These are phyloP conservation scores for Schizophyllum amplum DNA, from an alignment of 1,284 basidiomycete species.

Conservation along the genomic window DNA sequence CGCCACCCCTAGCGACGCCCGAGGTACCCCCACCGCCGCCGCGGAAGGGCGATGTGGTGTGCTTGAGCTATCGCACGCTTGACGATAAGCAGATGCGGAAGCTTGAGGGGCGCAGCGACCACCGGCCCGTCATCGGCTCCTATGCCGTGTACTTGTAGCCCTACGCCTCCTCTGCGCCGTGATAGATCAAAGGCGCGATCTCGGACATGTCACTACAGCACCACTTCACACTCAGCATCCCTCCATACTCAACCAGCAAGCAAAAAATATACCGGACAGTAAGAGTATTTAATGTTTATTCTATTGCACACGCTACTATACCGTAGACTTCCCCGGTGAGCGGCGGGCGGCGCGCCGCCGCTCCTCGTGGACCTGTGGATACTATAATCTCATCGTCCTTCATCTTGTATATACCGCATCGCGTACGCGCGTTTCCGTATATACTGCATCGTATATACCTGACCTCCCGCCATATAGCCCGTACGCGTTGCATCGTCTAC, in stretches of 20 bases:
- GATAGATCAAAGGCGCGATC: no score
- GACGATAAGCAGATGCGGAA: constrained; percentile 71
- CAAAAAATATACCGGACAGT: no score
- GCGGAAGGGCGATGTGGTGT: constrained; percentile 55
- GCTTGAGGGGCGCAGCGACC: constrained; percentile 72
- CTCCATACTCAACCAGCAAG: no score
- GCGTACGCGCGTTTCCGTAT: not conserved
- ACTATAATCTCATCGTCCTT: not conserved
- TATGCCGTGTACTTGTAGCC: constrained; percentile 49
- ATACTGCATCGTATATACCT: not conserved
- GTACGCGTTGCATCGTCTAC: not conserved
- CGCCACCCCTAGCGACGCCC: constrained; percentile 21
- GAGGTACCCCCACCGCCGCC: constrained; percentile 17
- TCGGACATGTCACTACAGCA: not conserved
- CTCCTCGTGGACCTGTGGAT: not conserved
- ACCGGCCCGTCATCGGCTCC: constrained; percentile 71
- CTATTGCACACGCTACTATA: not conserved
- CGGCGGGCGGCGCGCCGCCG: no score
- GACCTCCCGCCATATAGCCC: not conserved
- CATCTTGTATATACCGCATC: not conserved
- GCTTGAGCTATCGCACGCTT: constrained; percentile 63
- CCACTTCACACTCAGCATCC: not conserved
- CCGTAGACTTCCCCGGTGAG: not conserved
- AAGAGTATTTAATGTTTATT: not conserved
- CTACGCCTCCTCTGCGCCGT: no score